Evolutionary conservation across 2,329 filamentous ascomycete species (phyloP), one percentile per base, ranked within the genome.

Genomic region (Verticillium zaregamsianum): DNA sequence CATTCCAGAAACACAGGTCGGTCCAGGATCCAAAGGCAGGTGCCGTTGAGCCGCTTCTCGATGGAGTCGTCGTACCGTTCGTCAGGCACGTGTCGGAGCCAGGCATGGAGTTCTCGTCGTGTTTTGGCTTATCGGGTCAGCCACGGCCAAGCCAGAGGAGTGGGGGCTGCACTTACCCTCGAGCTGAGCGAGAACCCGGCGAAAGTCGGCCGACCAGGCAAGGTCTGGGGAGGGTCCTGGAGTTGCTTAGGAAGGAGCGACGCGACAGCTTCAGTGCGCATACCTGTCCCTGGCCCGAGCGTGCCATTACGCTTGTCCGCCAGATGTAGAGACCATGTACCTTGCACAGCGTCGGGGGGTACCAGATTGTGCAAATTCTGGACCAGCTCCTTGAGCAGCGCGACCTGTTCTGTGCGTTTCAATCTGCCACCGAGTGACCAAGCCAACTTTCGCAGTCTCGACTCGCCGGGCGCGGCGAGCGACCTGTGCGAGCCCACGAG

Each of bases 1-100:
- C 71, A 72, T 9, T 64, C 11, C 1, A 49, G 55, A n/a, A 68
- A 67, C 3, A 23, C 52, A 12, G 32, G 31, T 11, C 52, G 61
- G 1, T 64, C 12, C 5, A 72, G 52, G 3, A 73, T 68, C 72
- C 70, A 72, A 12, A 68, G 61, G 54, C 70, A 73, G 2, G 71
- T 74, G 7, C 60, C 66, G 1, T 62, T 55, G 1, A 72, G 55
- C 25, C 65, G 63, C 28, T 55, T 67, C 12, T 62, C 62, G 12
- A 68, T 23, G 3, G 64, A 66, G 12, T 69, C 63, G 3, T 69
- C 62, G 56, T 67, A 71, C 2, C 61, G 35, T 1, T 65, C 67
- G 15, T 59, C 65, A 0, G 64, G 56, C 1, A 55, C 23, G 23
- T 39, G 31, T 1, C 32, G 55, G 1, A 67, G 31, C 68, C 67